Percentiles rank a stretch among this genome's conserved stretches.
Evolutionary conservation across 345 rosid species (phyloP).

Genomic region (Hirschfeldia incana): DNA sequence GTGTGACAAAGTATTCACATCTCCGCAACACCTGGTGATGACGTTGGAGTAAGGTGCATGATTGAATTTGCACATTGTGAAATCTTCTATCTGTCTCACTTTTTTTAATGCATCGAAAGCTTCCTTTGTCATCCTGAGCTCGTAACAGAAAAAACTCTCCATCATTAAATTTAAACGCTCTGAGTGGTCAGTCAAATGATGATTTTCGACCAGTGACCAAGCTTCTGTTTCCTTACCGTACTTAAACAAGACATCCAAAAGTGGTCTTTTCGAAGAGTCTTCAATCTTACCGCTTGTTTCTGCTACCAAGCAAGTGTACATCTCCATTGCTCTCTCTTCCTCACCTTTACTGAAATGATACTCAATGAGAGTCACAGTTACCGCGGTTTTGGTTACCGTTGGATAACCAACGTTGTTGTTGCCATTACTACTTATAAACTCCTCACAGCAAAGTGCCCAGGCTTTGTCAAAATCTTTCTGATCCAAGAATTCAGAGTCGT

Average conservation of each 20-base stretch:
- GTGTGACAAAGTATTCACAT: neutral
- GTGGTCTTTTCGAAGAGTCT: neutral
- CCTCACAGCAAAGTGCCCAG: neutral
- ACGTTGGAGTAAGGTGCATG: neutral
- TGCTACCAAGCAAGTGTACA: neutral
- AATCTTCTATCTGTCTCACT: neutral
- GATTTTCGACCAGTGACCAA: neutral
- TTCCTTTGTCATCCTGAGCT: neutral
- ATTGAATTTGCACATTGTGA: neutral
- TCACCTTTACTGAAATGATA: neutral
- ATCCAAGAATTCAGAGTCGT: neutral
- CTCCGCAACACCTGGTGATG: neutral
- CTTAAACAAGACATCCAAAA: neutral
- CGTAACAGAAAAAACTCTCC: too few relatives aligned
- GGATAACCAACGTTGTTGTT: neutral
- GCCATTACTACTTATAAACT: neutral
- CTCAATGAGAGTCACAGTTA: neutral
- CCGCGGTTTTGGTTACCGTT: neutral
- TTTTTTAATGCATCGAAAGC: neutral
- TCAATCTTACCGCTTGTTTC: neutral
- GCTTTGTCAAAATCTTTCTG: neutral
- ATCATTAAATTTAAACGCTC: too few relatives aligned
- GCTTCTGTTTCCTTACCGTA: neutral
- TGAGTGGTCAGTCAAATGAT: too few relatives aligned
- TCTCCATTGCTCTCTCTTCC: neutral